Base-by-base conservation (phyloP, 2,329 filamentous ascomycete genomes). In the Ophiocordyceps unilateralis region DNA sequence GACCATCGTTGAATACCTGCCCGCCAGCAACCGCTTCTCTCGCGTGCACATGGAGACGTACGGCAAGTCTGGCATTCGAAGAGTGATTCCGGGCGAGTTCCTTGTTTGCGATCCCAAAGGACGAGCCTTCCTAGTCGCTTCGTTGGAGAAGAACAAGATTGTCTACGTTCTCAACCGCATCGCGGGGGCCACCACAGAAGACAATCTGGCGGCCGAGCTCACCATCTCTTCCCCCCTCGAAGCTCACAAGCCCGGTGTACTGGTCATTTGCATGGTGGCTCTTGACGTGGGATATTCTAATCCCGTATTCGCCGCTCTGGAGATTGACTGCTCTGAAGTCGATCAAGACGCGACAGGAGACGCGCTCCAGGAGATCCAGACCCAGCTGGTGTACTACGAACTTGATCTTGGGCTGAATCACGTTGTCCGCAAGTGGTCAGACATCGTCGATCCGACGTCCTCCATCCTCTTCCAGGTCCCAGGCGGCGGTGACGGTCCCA, bases 91-190 rank as follows among this genome's bases (percentile, higher is more conserved):
- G 2, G 91, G 93, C 47, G 87, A 99, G 61, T 98, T 95, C 56
- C 74, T 99, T 23, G 91, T 89, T 7, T 85, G 86, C 42, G 91
- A 99, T 56, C 91, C 91, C 23, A 94, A 94, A 62, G 91, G 91
- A 44, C 78, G 91, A 66, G 93, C 93, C 44, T 94, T 89, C 57
- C 72, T 99, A 58, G 84, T 96, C 47, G 87, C 91, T 10, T 89
- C 88, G 5, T 74, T 89, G 44, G 93, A 99, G 66, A 98, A 98
- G 74, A 98, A 96, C 68, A 98, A 98, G 68, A 81, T 99, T 44
- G 91, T 98, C 51, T 99, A 98, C 64, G 89, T 98, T 55, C 72
- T 98, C 51, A 96, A 96, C 62, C 81, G 93, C 50, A 93, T 94
- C 64, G 76, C 87, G 3, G 86, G 96, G 5, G 26, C 39, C 12